Percentiles rank a stretch among this genome's conserved stretches.
phyloP scores from a whole-genome alignment of 2,329 filamentous ascomycete genomes.

The Myriosclerotinia curreyana region DNA sequence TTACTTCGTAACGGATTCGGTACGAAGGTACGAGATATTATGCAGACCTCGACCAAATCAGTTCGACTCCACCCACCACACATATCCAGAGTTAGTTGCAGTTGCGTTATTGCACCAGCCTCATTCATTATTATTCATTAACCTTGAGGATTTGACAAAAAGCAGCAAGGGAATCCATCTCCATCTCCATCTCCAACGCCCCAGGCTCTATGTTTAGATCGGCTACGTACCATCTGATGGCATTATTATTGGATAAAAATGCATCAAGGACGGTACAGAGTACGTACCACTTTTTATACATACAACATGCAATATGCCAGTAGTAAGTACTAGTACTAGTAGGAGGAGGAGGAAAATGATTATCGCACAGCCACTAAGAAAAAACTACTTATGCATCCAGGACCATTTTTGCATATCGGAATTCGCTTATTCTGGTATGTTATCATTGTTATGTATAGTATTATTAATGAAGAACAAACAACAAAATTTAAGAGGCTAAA shows the following conservation, averaged over 20 bases:
- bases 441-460: too few relatives aligned
- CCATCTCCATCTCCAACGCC: too few relatives aligned
- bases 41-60: slow-evolving; percentile 15
- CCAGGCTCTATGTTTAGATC: slow-evolving; percentile 24
- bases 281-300: slow-evolving; percentile 20
- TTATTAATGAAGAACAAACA: too few relatives aligned
- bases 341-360: background rate
- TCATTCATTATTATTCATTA: too few relatives aligned
- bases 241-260: too few relatives aligned
- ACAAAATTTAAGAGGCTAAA: background rate
- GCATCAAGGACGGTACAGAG: too few relatives aligned
- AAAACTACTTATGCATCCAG: background rate
- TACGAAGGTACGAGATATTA: slow-evolving; percentile 10
- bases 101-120: background rate
- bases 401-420: too few relatives aligned
- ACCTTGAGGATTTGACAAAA: slow-evolving; percentile 7
- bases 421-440: too few relatives aligned
- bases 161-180: slow-evolving; percentile 21
- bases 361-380: background rate
- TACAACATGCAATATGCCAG: slow-evolving; percentile 9
- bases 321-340: too few relatives aligned
- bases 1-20: background rate
- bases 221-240: too few relatives aligned
- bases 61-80: slow-evolving; percentile 2
- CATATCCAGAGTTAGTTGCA: background rate